Conservation (phyloP, 805 yeast genomes). For the Hanseniaspora vineae region DNA sequence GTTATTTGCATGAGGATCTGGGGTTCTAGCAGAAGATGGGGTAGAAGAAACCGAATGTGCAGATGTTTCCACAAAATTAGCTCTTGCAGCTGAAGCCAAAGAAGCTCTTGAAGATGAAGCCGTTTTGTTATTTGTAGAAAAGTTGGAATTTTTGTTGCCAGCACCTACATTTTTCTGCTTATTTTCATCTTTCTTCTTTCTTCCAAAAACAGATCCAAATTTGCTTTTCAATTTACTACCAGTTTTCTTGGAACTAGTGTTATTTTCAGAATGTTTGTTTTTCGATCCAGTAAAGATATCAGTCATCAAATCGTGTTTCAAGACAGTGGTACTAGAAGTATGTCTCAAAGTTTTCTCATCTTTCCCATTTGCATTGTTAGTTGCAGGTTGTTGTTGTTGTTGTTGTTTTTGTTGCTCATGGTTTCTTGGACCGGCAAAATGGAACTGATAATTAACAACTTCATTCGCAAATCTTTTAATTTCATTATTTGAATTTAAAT, state of each 20-base stretch:
- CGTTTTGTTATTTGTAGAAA: neutral
- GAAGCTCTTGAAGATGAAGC: constrained; percentile 1
- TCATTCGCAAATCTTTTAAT: constrained; percentile 40
- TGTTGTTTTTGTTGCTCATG: neutral
- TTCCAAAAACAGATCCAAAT: constrained; percentile 66
- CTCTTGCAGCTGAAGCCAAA: constrained; percentile 1
- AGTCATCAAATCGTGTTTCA: constrained; percentile 22
- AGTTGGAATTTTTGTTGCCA: too few relatives aligned
- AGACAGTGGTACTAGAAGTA: constrained; percentile 16
- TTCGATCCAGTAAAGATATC: constrained; percentile 19
- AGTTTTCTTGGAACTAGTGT: constrained; percentile 11
- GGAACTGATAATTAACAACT: constrained; percentile 19
- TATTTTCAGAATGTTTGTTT: neutral
- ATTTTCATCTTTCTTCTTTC: constrained; percentile 31
- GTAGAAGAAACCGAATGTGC: constrained; percentile 4
- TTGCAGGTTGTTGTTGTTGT: neutral
- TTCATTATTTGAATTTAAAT: constrained; percentile 49
- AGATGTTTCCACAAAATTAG: constrained; percentile 5
- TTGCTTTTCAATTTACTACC: constrained; percentile 40
- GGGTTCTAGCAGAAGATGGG: neutral
- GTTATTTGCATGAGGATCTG: too few relatives aligned
- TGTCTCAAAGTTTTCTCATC: constrained; percentile 8
- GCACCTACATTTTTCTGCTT: constrained; percentile 3
- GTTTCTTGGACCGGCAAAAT: constrained; percentile 1
- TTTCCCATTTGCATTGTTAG: neutral